Conservation (phyloP, 768 basidiomycete species). For the Agaricus sinodeliciosus region DNA sequence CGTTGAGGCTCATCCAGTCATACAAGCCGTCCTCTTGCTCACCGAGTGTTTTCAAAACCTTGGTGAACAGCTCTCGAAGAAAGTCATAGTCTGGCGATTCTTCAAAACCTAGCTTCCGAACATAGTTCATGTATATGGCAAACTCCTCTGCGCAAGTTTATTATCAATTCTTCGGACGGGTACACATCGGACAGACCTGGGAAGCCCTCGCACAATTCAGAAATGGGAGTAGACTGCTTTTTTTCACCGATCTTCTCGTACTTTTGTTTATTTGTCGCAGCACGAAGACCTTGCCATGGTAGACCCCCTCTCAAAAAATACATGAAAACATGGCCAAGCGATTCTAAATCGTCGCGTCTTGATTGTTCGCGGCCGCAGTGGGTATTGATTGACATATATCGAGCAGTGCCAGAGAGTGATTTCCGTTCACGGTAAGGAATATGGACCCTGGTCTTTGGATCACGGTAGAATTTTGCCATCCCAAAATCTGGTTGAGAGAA, state of each 20-base stretch:
- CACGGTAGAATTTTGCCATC: conserved; percentile 99
- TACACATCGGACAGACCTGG: conserved; percentile 54
- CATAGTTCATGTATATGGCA: conserved; percentile 98
- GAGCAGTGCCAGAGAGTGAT: conserved; percentile 91
- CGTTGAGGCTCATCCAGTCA: conserved; percentile 95
- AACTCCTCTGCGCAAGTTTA: conserved; percentile 71
- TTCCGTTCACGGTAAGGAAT: conserved; percentile 99
- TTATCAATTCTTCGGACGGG: conserved; percentile 4
- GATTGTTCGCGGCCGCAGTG: conserved; percentile 95
- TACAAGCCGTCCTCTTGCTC: conserved; percentile 90
- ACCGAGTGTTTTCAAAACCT: conserved; percentile 81
- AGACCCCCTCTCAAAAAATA: conserved; percentile 95
- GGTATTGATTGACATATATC: conserved; percentile 99
- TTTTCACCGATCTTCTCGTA: conserved; percentile 99
- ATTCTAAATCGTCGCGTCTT: conserved; percentile 93
- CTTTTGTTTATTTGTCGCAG: conserved; percentile 99
- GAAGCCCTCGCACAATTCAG: conserved; percentile 94
- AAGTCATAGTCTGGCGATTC: conserved; percentile 98
- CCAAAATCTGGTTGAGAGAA: conserved; percentile 68
- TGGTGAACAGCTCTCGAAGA: conserved; percentile 87
- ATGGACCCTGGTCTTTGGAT: conserved; percentile 95
- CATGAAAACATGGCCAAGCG: conserved; percentile 98
- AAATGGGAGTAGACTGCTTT: conserved; percentile 90
- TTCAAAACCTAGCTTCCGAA: conserved; percentile 96
- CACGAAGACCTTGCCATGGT: conserved; percentile 97